Evolutionary conservation across 1,284 basidiomycete genomes (phyloP), one percentile per base, ranked within the genome.

Genomic region (Pseudomicrostroma phylloplanum): DNA sequence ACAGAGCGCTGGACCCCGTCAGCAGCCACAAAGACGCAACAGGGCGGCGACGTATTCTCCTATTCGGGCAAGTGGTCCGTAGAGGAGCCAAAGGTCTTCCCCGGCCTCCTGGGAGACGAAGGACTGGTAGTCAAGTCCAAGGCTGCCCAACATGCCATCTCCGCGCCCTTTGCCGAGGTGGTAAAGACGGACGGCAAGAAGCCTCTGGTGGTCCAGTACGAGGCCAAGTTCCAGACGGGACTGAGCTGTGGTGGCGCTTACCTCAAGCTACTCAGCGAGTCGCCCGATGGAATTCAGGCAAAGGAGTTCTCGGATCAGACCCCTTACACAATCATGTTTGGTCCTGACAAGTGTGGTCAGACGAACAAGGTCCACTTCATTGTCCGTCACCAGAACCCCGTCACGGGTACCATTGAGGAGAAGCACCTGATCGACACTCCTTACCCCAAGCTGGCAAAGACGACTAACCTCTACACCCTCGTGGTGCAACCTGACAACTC

Each of bases 181-280:
- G 84, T 96, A 74, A 86, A 96, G 82, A n/a, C 23, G 11, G 60
- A 62, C 36, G 65, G 65, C 48, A 36, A 36, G 30, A 86, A 96
- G 82, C 90, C 94, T 49, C 84, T 98, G 57, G 92, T 98, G 68
- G 88, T 98, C 19, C 93, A 97, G 81, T 99, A 99, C 80, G 96
- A 99, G 81, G 72, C 76, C 56, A 96, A 98, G 84, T 91, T 96
- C 81, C 94, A 99, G 84, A 94, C 97, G 82, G 94, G 94, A 63
- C 91, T 96, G 64, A 93, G 94, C 82, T 99, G 96, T 76, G 96
- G 96, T 82, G 96, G 96, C 83, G 96, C 96, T 48, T 99, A 99
- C 83, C 82, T 98, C 83, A 99, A 99, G 83, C 87, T 99, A 62
- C 86, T 99, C 58, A 82, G 81, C 49, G 83, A 83, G 67, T 71